Base-by-base conservation (phyloP, 1,284 basidiomycete species). In the Apiotrichum domesticum region DNA sequence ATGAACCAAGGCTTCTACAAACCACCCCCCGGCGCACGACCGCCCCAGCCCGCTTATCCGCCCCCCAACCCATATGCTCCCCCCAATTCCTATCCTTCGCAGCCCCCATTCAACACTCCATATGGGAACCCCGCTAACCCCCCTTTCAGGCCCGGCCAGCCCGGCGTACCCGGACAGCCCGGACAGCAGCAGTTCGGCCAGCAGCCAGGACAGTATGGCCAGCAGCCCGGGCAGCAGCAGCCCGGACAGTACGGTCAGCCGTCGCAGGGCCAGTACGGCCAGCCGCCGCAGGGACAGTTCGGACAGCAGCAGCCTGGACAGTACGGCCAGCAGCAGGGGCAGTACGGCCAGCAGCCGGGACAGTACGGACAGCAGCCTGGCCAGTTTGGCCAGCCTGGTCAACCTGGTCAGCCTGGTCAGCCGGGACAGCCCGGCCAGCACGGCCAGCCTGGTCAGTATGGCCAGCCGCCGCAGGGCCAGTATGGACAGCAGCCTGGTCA, bases 181-280 rank as follows among this genome's bases (percentile, higher is more conserved):
- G 44, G 69, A 41, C 56, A 56, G 50, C 41, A 11, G 41, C 59
- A 59, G 41, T 60, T 59, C 4, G 65, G 59, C 21, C 62, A 58
- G 45, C 56, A 58, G 15, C 63, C 67, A 51, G 67, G 69, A 40
- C 67, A 72, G 51, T 66, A 63, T 29, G 67, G 66, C 3, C 68
- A 68, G 56, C 21, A 21, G 21, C 68, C 66, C 33, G 57, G 60
- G 41, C 53, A 52, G 15, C 56, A 56, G 34, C 53, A 60, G 34
- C 48, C 10, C 46, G 41, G 44, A 33, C 64, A 57, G 44, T 56
- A 59, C 11, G 64, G 66, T n/a, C 46, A 47, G 55, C 33, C 41
- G 58, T n/a, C 65, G 54, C 49, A 56, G 51, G 21, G 21, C 21
- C 21, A 21, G 21, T 21, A 21, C 21, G 21, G 21, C 21, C 15